Conservation (phyloP, 805 yeast species). For the Starmera quercuum region DNA sequence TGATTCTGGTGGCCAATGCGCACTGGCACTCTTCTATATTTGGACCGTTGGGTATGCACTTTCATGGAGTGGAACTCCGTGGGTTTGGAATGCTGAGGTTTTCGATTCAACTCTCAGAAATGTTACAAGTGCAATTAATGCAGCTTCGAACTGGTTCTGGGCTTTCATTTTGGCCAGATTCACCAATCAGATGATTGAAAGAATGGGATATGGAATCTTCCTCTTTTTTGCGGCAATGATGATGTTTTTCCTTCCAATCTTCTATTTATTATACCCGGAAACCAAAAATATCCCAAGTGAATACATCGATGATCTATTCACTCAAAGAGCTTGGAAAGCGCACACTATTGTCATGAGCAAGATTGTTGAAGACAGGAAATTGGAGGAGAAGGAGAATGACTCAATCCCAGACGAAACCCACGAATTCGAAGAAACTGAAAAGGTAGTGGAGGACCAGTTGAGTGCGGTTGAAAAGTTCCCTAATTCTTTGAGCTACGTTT, state of each 20-base stretch:
- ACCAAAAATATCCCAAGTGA: slow-evolving; percentile 39
- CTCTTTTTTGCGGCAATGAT: slow-evolving; percentile 16
- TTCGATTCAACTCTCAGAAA: slow-evolving; percentile 9
- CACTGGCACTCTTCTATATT: slow-evolving; percentile 11
- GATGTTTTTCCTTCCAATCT: slow-evolving; percentile 26
- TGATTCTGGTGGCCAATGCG: slow-evolving; percentile 13
- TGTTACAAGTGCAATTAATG: slow-evolving; percentile 7
- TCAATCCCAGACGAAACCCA: too few relatives aligned
- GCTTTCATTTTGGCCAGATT: slow-evolving; percentile 12
- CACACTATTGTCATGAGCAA: slow-evolving; percentile 4
- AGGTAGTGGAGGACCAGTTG: too few relatives aligned
- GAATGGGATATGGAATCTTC: slow-evolving; percentile 11
- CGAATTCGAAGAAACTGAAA: too few relatives aligned
- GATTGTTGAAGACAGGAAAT: background rate
- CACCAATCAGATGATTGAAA: slow-evolving; percentile 10
- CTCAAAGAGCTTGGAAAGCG: slow-evolving; percentile 13
- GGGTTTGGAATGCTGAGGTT: slow-evolving; percentile 14
- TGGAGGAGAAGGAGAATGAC: too few relatives aligned
- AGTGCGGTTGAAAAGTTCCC: too few relatives aligned
- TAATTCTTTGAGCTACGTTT: too few relatives aligned
- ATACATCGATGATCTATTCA: slow-evolving; percentile 29
- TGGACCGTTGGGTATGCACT: slow-evolving; percentile 13
- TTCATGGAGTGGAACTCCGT: slow-evolving; percentile 11
- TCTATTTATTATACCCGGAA: slow-evolving; percentile 36
- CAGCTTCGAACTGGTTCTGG: slow-evolving; percentile 12